These are phyloP conservation scores for Cryomyces antarcticus DNA, from an alignment of 495 filamentous ascomycete genomes.

Conservation along the genomic window DNA sequence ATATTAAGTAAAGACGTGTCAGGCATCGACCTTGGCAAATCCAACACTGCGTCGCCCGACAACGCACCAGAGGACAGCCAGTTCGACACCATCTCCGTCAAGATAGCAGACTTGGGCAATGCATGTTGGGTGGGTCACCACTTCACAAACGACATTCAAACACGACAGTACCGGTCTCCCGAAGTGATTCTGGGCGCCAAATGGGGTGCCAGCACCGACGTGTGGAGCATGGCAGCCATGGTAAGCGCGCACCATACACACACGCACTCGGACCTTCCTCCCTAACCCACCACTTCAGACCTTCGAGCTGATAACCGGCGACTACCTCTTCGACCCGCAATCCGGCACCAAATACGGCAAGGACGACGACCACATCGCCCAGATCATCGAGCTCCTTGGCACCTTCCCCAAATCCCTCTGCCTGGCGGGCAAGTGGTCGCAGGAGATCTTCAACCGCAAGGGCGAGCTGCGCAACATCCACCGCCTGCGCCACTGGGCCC, in stretches of 20 bases:
- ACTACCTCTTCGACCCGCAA: constrained; percentile 97
- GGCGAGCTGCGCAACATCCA: constrained; percentile 97
- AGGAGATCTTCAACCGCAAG: constrained; percentile 97
- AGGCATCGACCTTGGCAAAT: constrained; percentile 80
- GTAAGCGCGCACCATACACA: constrained; percentile 26
- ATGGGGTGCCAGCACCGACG: constrained; percentile 96
- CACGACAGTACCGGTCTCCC: constrained; percentile 87
- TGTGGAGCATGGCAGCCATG: constrained; percentile 99
- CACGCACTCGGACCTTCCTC: background rate
- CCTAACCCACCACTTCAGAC: constrained; percentile 31
- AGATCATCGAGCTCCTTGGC: constrained; percentile 94
- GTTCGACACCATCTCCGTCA: constrained; percentile 79
- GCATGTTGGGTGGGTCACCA: constrained; percentile 98
- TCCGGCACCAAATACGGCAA: constrained; percentile 99
- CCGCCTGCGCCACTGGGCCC: constrained; percentile 85
- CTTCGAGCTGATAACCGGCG: constrained; percentile 94
- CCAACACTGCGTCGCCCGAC: constrained; percentile 23
- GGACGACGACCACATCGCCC: constrained; percentile 97
- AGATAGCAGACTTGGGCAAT: constrained; percentile 96
- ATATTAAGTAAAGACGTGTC: constrained; percentile 80
- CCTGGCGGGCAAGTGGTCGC: constrained; percentile 84
- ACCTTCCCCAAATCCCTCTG: constrained; percentile 83
- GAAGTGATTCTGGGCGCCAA: constrained; percentile 94
- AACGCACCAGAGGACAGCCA: constrained; percentile 30
- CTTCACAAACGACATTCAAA: constrained; percentile 99